Base-by-base conservation (phyloP, 257 asterid species). In the Penstemon eatonii region DNA sequence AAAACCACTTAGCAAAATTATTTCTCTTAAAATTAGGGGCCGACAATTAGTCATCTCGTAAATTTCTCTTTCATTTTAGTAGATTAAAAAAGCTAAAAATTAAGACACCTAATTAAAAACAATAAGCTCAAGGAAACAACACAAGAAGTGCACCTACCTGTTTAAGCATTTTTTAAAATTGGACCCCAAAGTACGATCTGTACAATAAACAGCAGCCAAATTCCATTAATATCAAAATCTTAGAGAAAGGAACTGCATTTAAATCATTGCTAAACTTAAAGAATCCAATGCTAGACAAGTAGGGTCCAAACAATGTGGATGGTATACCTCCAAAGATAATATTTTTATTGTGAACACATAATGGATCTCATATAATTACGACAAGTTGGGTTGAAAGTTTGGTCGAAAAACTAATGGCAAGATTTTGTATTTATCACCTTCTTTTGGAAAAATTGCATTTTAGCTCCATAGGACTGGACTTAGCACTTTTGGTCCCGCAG, bases 281-380 rank as follows among this genome's bases (percentile, higher is more conserved):
- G 73, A 71, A 79, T 67, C 78, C 70, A 71, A 63, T 67, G 83
- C 36, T 37, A 66, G 58, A 54, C 68, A 54, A 73, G 67, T 69
- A 73, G 68, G 73, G 73, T 39, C 12, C 74, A 60, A 43, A 45
- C 53, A 36, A 36, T 43, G 49, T 25, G 33, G 18, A 15, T 12
- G 60, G 40, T 13, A 41, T 60, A 58, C 65, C 46, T 18, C 53
- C 68, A 62, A 76, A 67, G 38, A 68, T 40, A 41, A 8, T 47
- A 56, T 50, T 6, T 25, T 76, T 57, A 1, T 25, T 25, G 33
- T 25, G 33, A 25, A 25, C 33, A 25, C 33, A 25, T 25, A 25
- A 25, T 25, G 33, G 33, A 25, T 25, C 33, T 25, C 33, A 25
- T 25, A 25, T 25, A 25, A 25, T 25, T 25, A 25, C 33, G 2